Conservation (phyloP, 306 rosid species). For the Rosa lucieae region DNA sequence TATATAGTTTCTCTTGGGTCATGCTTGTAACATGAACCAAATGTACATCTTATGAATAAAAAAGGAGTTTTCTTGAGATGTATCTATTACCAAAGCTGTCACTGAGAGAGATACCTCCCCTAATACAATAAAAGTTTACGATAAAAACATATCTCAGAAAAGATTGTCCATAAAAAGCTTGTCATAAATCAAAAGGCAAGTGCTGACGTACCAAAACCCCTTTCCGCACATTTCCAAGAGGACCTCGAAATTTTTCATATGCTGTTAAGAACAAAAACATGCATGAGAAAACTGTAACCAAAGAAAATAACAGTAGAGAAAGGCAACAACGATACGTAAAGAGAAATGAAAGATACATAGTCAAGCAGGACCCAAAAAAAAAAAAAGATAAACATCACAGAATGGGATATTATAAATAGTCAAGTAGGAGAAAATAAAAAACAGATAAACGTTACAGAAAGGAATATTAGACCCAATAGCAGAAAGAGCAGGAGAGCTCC, state of each 20-base stretch:
- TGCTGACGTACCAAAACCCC: constrained; percentile 82
- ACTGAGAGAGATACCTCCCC: neutral
- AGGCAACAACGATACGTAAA: neutral
- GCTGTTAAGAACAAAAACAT: constrained; percentile 44
- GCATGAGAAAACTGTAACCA: neutral
- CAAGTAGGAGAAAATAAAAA: neutral
- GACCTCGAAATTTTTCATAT: constrained; percentile 79
- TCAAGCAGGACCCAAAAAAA: neutral
- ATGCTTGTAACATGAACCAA: neutral
- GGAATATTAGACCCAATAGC: neutral
- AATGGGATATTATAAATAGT: neutral
- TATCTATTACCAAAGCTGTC: neutral
- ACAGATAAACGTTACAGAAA: neutral
- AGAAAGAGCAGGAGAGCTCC: neutral
- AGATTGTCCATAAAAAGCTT: neutral
- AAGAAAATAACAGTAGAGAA: neutral
- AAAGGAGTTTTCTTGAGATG: neutral
- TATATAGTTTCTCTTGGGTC: neutral
- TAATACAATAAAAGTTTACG: neutral
- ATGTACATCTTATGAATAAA: neutral
- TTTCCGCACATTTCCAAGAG: constrained; percentile 96
- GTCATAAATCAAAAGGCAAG: constrained; percentile 23
- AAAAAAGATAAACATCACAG: neutral
- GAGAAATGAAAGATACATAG: neutral
- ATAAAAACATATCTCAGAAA: neutral